These are phyloP conservation scores for Aciculosporium take DNA, from an alignment of 2,329 filamentous ascomycete genomes.

Conservation along the genomic window DNA sequence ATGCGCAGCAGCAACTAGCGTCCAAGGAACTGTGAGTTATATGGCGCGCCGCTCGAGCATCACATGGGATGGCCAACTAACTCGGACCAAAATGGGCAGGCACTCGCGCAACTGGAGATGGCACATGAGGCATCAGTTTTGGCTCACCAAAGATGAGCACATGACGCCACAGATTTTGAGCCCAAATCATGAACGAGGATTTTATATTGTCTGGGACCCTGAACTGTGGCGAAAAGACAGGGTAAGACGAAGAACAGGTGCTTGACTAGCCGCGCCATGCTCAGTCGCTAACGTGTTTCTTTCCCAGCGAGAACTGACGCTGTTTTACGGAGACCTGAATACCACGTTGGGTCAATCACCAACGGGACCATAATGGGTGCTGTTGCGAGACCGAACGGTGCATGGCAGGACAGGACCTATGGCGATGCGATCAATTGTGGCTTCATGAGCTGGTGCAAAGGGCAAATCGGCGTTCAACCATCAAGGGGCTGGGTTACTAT, in stretches of 20 bases:
- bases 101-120: constrained; percentile 53
- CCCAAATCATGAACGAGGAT: constrained; percentile 46
- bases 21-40: constrained; percentile 44
- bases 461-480: constrained; percentile 18
- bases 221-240: constrained; percentile 48
- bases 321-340: constrained; percentile 49
- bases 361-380: constrained; percentile 13
- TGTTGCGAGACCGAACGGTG: not conserved
- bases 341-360: constrained; percentile 25
- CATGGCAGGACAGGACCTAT: constrained; percentile 1
- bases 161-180: constrained; percentile 48
- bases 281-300: constrained; percentile 3
- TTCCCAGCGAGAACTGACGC: constrained; percentile 43
- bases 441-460: constrained; percentile 10
- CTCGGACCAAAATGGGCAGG: constrained; percentile 20
- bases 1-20: constrained; percentile 48
- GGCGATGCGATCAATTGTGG: constrained; percentile 7
- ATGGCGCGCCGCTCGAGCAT: not conserved
- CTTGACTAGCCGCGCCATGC: no score
- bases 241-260: constrained; percentile 31
- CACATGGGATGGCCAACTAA: not conserved
- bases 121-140: constrained; percentile 52
- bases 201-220: constrained; percentile 53
- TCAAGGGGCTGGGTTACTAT: constrained; percentile 15
- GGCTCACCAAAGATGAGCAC: constrained; percentile 54